These are phyloP conservation scores for Aspergillus sp. DNA, from an alignment of 2,329 filamentous ascomycete genomes.

Conservation along the genomic window DNA sequence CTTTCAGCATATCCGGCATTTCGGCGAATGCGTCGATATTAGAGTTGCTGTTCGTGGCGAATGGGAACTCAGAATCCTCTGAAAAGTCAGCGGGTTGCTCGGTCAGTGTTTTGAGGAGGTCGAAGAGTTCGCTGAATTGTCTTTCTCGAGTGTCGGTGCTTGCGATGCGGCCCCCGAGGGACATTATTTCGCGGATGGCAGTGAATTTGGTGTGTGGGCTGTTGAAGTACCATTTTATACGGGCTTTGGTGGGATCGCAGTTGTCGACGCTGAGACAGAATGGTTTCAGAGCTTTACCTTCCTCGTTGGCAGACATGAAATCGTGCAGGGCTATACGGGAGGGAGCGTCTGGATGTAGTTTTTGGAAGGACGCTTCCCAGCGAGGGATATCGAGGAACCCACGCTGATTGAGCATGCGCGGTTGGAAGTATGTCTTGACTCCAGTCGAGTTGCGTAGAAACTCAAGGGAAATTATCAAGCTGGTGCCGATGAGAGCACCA, in stretches of 20 bases:
- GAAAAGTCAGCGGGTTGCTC: not conserved
- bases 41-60: not conserved
- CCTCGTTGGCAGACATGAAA: not conserved
- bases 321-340: not conserved
- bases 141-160: not conserved
- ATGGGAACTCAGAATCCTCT: not conserved
- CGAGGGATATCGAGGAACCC: not conserved
- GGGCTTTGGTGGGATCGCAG: constrained; percentile 2
- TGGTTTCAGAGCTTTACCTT: constrained; percentile 3
- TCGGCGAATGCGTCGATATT: not conserved
- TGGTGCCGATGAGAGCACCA: not conserved
- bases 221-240: constrained; percentile 10
- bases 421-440: constrained; percentile 9
- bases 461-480: constrained; percentile 5
- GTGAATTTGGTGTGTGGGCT: constrained; percentile 5
- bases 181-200: constrained; percentile 9
- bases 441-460: not conserved
- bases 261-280: constrained; percentile 12
- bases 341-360: not conserved
- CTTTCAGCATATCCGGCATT: not conserved
- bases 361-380: constrained; percentile 4
- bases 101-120: constrained; percentile 4
- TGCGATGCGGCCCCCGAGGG: constrained; percentile 1
- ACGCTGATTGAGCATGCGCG: constrained; percentile 1
- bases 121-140: constrained; percentile 5